A percentile compares a stretch with the other conserved stretches of the same genome.
phyloP scores from a whole-genome alignment of 208 protist genomes.

The Trypanosoma theileri region DNA sequence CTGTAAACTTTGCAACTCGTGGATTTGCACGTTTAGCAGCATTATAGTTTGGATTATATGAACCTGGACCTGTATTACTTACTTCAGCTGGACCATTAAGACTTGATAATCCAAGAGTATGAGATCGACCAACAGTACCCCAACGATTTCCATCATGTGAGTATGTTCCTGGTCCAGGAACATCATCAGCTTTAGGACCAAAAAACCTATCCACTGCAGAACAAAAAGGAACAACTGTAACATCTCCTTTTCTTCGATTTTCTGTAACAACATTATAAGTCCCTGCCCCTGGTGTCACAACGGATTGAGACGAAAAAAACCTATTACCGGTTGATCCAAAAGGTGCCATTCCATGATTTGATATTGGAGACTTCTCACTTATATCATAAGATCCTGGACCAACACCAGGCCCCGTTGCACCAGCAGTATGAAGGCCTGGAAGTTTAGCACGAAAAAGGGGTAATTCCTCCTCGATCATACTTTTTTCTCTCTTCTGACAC shows the following conservation, averaged over 20 bases:
- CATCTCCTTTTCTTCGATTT: slow-evolving; percentile 26
- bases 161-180: slow-evolving; percentile 75
- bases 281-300: slow-evolving; percentile 59
- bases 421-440: slow-evolving; percentile 24
- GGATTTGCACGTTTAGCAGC: slow-evolving; percentile 42
- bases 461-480: slow-evolving; percentile 60
- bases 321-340: slow-evolving; percentile 71
- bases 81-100: background rate
- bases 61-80: slow-evolving; percentile 38
- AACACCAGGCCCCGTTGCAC: slow-evolving; percentile 50
- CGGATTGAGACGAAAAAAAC: slow-evolving; percentile 33
- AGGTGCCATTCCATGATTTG: slow-evolving; percentile 54
- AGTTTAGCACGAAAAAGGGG: slow-evolving; percentile 74
- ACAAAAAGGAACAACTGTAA: slow-evolving; percentile 62
- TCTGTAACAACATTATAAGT: slow-evolving; percentile 41
- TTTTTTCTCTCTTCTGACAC: slow-evolving; percentile 10
- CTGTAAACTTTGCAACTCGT: slow-evolving; percentile 49
- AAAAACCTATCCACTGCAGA: slow-evolving; percentile 64
- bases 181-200: slow-evolving; percentile 20
- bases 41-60: slow-evolving; percentile 56
- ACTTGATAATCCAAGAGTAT: slow-evolving; percentile 8
- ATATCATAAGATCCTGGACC: slow-evolving; percentile 81
- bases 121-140: slow-evolving; percentile 5
- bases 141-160: slow-evolving; percentile 20
- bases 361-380: slow-evolving; percentile 12